Evolutionary conservation across 495 filamentous ascomycete species (phyloP).

Genomic region (Talaromyces ruber): DNA sequence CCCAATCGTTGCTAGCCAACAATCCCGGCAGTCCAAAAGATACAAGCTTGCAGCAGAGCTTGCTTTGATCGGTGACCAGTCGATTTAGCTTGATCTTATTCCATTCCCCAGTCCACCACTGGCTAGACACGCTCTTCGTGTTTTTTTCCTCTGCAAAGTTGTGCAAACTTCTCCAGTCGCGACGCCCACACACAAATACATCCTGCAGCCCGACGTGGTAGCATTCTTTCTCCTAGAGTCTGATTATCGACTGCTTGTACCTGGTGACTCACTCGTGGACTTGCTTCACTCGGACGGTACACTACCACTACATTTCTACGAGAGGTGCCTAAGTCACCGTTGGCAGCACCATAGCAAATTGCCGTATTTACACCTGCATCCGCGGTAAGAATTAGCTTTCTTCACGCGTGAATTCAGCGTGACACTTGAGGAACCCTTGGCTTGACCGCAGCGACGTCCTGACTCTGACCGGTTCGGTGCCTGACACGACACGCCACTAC

Average conservation of each 20-base stretch:
- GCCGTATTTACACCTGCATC: not conserved
- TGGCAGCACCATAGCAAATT: not conserved
- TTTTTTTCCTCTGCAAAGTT: not conserved
- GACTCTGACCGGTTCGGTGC: slow-evolving; percentile 2
- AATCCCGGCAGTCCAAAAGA: not conserved
- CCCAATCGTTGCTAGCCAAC: slow-evolving; percentile 2
- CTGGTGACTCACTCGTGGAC: slow-evolving; percentile 1
- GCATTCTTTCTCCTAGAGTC: not conserved
- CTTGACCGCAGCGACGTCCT: not conserved
- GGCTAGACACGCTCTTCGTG: not conserved
- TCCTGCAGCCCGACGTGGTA: slow-evolving; percentile 4
- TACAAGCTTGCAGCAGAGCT: not conserved
- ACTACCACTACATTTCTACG: not conserved
- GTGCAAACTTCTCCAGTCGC: not conserved
- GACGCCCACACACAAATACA: not conserved
- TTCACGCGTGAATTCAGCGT: not conserved
- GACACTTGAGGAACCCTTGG: slow-evolving; percentile 4
- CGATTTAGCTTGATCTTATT: not conserved
- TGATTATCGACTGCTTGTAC: not conserved
- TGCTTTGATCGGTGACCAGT: not conserved
- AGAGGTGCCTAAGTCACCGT: not conserved
- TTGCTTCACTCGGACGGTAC: not conserved
- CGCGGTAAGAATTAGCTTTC: not conserved
- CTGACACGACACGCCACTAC: not conserved
- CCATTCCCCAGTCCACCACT: not conserved